A percentile compares a stretch with the other conserved stretches of the same genome.
Conservation (phyloP, 148 eudicot genomes). For the Nyssa sinensis region DNA sequence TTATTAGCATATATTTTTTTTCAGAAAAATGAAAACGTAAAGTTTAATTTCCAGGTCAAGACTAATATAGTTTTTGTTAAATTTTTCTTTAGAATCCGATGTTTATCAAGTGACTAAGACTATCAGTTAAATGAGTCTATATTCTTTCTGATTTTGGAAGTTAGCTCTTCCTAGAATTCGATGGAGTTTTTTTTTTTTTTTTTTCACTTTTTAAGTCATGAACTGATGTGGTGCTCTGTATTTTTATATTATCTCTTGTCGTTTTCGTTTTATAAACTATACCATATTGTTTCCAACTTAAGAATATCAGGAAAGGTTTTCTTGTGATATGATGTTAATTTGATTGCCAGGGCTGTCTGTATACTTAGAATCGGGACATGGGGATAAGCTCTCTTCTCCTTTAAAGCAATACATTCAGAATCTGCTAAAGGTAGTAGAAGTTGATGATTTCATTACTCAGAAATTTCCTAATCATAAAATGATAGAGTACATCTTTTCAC, state of each 20-base stretch:
- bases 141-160: not conserved
- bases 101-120: not conserved
- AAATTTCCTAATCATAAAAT: not conserved
- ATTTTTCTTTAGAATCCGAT: no score
- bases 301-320: not conserved
- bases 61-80: no score
- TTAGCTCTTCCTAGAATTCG: not conserved
- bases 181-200: not conserved
- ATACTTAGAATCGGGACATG: conserved; percentile 58
- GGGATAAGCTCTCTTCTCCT: conserved; percentile 55
- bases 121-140: not conserved
- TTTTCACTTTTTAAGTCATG: not conserved
- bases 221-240: not conserved
- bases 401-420: conserved; percentile 62
- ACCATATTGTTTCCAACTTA: not conserved
- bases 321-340: not conserved
- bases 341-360: conserved; percentile 51
- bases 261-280: not conserved
- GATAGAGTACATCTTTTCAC: not conserved
- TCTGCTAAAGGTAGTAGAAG: conserved; percentile 62
- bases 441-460: not conserved
- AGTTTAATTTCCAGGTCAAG: no score
- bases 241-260: not conserved
- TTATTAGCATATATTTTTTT: no score
- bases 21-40: no score